Conservation (phyloP, 1,284 basidiomycete species). For the Apiotrichum siamense region DNA sequence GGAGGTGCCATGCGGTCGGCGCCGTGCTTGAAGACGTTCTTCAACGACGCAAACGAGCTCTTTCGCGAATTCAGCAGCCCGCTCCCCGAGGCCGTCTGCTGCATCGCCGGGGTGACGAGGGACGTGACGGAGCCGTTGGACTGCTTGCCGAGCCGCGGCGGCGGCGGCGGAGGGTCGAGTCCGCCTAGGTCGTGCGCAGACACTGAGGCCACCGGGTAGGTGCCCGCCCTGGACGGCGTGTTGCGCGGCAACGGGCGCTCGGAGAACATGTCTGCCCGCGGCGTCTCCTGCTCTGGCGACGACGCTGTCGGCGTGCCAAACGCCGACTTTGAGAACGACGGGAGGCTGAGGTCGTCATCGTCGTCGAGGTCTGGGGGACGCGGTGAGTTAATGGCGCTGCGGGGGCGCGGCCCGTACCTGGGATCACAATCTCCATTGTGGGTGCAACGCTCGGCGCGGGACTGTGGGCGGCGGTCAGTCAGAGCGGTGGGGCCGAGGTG, state of each 20-base stretch:
- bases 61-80: conserved; percentile 55
- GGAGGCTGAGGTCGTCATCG: conserved; percentile 36
- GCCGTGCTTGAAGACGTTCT: conserved; percentile 70
- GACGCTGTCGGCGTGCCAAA: conserved; percentile 23
- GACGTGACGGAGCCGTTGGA: conserved; percentile 49
- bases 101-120: conserved; percentile 23
- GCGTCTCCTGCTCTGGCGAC: conserved; percentile 22
- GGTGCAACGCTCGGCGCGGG: too few relatives aligned
- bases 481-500: too few relatives aligned
- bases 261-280: background rate
- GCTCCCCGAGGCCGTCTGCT: conserved; percentile 4
- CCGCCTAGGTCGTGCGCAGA: conserved; percentile 10
- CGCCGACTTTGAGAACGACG: conserved; percentile 27
- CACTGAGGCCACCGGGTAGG: conserved; percentile 3
- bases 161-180: background rate
- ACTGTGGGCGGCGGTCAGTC: too few relatives aligned
- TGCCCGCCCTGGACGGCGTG: background rate
- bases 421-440: background rate
- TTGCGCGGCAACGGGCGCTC: background rate
- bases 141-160: conserved; percentile 30
- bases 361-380: conserved; percentile 35
- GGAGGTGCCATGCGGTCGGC: conserved; percentile 12
- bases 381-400: background rate
- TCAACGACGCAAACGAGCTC: conserved; percentile 72
- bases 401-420: background rate